Conservation (phyloP, 2,329 filamentous ascomycete genomes). For the Myriosclerotinia curreyana region DNA sequence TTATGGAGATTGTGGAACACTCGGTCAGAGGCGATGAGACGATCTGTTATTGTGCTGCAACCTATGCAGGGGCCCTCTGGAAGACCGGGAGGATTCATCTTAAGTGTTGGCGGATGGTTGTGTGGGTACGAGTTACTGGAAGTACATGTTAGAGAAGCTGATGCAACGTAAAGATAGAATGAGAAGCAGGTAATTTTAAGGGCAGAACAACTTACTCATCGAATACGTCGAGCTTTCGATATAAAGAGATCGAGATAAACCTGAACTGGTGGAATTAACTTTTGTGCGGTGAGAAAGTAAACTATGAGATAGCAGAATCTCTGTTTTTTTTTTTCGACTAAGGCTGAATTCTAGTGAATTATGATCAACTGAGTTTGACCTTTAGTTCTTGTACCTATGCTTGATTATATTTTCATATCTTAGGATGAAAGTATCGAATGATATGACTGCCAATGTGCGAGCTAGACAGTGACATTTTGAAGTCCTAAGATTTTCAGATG, state of each 20-base stretch:
- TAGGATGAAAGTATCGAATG: neutral
- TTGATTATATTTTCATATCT: neutral
- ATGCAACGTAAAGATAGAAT: neutral
- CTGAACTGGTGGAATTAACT: neutral
- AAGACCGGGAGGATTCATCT: neutral
- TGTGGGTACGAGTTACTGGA: neutral
- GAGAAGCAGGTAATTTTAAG: neutral
- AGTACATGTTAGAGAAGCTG: neutral
- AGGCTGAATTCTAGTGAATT: neutral
- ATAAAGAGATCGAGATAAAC: neutral
- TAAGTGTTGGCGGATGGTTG: neutral
- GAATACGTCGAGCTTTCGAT: neutral
- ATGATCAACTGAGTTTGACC: neutral
- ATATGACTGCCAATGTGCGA: neutral
- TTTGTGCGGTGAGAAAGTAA: neutral
- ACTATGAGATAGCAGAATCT: neutral
- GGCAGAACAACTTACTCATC: neutral
- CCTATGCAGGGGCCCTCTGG: neutral
- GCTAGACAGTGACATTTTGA: neutral
- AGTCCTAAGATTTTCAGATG: neutral
- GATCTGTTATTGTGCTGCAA: slow-evolving; percentile 10
- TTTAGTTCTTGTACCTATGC: neutral
- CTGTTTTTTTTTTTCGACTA: neutral
- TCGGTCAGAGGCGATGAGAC: neutral
- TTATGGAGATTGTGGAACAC: slow-evolving; percentile 13